Evolutionary conservation across 257 asterid species (phyloP), one percentile per base, ranked within the genome.

Genomic region (Sherardia arvensis): DNA sequence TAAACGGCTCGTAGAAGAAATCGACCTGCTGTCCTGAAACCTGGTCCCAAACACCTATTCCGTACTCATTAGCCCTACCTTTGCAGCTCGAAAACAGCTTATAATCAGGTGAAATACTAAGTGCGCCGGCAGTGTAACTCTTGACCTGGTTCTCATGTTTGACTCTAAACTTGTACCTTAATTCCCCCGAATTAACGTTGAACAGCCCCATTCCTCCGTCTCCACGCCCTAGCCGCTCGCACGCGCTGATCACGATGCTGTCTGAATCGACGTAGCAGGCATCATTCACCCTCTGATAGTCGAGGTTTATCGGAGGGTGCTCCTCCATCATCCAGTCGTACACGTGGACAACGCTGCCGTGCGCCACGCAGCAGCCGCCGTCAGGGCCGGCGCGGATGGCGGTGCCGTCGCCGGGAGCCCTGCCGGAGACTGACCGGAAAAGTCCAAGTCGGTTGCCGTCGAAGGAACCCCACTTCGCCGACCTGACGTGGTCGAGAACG

Each of bases 361-460:
- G 95, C 10, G 96, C 97, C 51, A 91, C 97, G 53, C 97, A 91
- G 60, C 95, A 88, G 4, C 97, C 95, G 2, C 97, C 97, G 62
- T 84, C 95, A 0, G 96, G 96, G 0, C 95, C 90, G 0, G 96
- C 97, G 61, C 97, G 80, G 27, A 91, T 91, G 63, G 96, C 97
- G 0, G 97, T 91, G 1, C 96, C 96, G 7, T 91, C 96, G 0
- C 97, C 97, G 0, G 97, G 97, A 2, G 97, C 97, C 69, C 73
- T 78, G 9, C 97, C 97, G 0, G 77, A 73, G 15, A 86, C 64
- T 0, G 96, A 84, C 21, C 68, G 73, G 40, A 81, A 21, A 17
- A 81, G 61, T 3, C 67, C 79, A 75, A 91, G 94, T 67, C 77
- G 76, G 65, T 91, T 91, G 4, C 96, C 97, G 5, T 91, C 96